Base-by-base conservation (phyloP, 441 rosid species). In the Corymbia citriodora region DNA sequence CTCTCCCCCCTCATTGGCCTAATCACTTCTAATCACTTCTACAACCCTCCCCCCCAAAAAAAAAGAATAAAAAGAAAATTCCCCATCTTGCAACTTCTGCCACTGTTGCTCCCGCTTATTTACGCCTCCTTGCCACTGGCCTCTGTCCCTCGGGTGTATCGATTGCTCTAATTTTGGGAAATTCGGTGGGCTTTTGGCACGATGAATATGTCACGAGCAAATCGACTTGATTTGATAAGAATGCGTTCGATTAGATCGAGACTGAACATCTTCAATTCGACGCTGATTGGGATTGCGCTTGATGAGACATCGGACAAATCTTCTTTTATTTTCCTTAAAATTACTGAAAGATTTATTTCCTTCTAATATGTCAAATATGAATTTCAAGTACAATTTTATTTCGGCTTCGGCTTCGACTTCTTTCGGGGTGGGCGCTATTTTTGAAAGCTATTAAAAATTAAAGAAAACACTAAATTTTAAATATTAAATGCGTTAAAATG, bases 21-120 rank as follows among this genome's bases (percentile, higher is more conserved):
- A 93, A 92, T 95, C 95, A 93, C 93, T 93, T 68, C 89, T 6
- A 7, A n/a, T n/a, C n/a, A n/a, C n/a, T n/a, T n/a, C n/a, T n/a
- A n/a, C n/a, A 4, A 0, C 70, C 31, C 8, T 31, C 16, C 14
- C 0, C 48, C 48, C 6, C 5, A 10, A 68, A 16, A 1, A 18
- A 33, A 2, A 17, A 17, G 1, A 17, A 16, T 0, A 2, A 18
- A 19, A 19, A 36, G 3, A 36, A 19, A 36, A 40, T 74, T 45
- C 52, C 74, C 52, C 2, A 0, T 33, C 85, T 40, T 74, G 21
- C 85, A 6, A 74, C 85, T 74, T 74, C 52, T 55, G 88, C 68
- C 88, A 40, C 65, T 55, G 11, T 45, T 87, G 45, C 50, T 36
- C 88, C 88, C n/a, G 13, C 88, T 36, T 87, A 87, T 87, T 87